Percentiles rank a stretch among this genome's conserved stretches.
phyloP scores from a whole-genome alignment of 495 filamentous ascomycete genomes.

The Penicillium lagena region DNA sequence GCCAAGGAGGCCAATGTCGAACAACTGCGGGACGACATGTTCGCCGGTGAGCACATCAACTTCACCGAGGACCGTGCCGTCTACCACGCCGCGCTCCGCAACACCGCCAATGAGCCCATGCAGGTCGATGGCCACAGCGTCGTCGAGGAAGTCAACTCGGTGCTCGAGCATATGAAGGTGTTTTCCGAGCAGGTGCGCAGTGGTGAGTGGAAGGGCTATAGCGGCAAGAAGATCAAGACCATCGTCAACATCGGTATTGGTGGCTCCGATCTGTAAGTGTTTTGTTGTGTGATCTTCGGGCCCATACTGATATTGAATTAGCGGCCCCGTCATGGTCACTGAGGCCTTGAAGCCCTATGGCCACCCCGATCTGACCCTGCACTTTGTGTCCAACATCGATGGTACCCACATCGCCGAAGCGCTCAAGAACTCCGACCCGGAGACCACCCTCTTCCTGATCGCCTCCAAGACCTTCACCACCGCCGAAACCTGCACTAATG shows the following conservation, averaged over 20 bases:
- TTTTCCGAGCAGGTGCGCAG: slow-evolving; percentile 92
- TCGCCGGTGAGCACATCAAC: slow-evolving; percentile 96
- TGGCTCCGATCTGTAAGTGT: slow-evolving; percentile 88
- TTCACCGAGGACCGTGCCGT: slow-evolving; percentile 96
- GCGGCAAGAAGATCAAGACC: slow-evolving; percentile 93
- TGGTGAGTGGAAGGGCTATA: slow-evolving; percentile 96
- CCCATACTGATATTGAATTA: slow-evolving; percentile 36
- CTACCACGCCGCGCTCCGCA: slow-evolving; percentile 90
- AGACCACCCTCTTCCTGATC: slow-evolving; percentile 95
- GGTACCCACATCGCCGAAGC: slow-evolving; percentile 97
- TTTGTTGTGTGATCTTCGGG: background rate
- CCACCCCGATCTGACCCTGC: slow-evolving; percentile 73
- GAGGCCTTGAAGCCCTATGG: slow-evolving; percentile 95
- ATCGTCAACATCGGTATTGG: slow-evolving; percentile 98
- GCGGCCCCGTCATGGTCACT: slow-evolving; percentile 96
- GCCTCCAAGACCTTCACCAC: slow-evolving; percentile 99
- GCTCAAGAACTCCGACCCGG: slow-evolving; percentile 78
- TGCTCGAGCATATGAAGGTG: slow-evolving; percentile 93
- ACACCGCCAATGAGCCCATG: slow-evolving; percentile 78
- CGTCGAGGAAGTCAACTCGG: slow-evolving; percentile 86
- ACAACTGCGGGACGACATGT: slow-evolving; percentile 94
- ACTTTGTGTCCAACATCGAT: slow-evolving; percentile 99
- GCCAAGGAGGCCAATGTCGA: slow-evolving; percentile 87
- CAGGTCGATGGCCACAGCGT: slow-evolving; percentile 92
- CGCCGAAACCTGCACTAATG: slow-evolving; percentile 93